Base-by-base conservation (phyloP, 2,329 filamentous ascomycete species). In the Cladophialophora immunda region DNA sequence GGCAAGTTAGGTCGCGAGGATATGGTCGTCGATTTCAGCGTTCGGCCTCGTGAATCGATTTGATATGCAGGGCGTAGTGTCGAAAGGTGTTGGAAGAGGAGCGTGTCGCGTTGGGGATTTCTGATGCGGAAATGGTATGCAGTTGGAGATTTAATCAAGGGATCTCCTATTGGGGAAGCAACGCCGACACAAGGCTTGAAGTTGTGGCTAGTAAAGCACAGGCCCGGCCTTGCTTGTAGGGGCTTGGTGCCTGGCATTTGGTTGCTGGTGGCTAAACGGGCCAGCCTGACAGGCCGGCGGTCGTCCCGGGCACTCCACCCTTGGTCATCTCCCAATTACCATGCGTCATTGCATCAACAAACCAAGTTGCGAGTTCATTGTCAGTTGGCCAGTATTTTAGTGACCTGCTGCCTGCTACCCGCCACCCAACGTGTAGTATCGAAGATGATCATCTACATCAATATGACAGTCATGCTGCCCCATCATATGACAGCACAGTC, bases 341-440 rank as follows among this genome's bases (percentile, higher is more conserved):
- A 58, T 70, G 65, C 68, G 68, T 70, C 65, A 67, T 67, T 30
- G 47, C 47, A 38, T 69, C 67, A 62, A 65, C 60, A 63, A 64
- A 61, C 58, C 32, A 56, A 41, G 17, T 52, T 25, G 32, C n/a
- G 41, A 3, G 13, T 30, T 59, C 41, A 58, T 19, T n/a, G 38
- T 41, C 32, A 34, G 32, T 34, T 2, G 2, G 17, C n/a, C 17
- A 6, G n/a, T 41, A 2, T 5, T 41, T 41, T 41, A 17, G 38
- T 41, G 38, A 41, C 17, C 17, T 41, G n/a, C 38, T 19, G 4
- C n/a, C 38, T 5, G 38, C 17, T 11, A 19, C 17, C 38, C 13
- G 32, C 7, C 32, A 11, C 32, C 15, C 15, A 22, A 58, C 13
- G 2, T n/a, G 27, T 3, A 8, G 22, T 50, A 50, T 50, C 19